A percentile compares a stretch with the other conserved stretches of the same genome.
Conservation (phyloP, 345 rosid genomes). For the Abelmoschus esculentus region DNA sequence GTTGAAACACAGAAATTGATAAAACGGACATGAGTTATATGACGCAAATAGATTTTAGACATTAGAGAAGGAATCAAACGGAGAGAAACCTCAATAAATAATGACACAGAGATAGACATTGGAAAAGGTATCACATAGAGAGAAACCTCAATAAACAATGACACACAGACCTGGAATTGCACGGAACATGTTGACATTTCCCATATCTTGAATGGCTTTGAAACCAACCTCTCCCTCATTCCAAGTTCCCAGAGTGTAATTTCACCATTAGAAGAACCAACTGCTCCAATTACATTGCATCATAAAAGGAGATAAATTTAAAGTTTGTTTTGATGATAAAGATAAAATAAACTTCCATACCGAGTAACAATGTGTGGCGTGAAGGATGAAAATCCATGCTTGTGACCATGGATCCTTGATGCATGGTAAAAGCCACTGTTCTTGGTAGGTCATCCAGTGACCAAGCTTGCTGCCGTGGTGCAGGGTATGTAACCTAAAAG, state of each 20-base stretch:
- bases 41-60: neutral
- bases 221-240: constrained; percentile 50
- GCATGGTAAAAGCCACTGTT: constrained; percentile 55
- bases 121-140: neutral
- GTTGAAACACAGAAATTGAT: neutral
- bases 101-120: neutral
- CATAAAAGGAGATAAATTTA: constrained; percentile 7
- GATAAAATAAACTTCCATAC: constrained; percentile 32
- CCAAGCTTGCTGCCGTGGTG: constrained; percentile 56
- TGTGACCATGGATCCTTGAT: constrained; percentile 64
- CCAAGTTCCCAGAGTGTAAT: constrained; percentile 74
- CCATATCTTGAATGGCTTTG: constrained; percentile 77
- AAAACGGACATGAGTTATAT: neutral
- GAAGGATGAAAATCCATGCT: constrained; percentile 95
- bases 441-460: constrained; percentile 79
- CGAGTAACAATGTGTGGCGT: constrained; percentile 62
- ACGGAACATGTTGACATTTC: constrained; percentile 42
- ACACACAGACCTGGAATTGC: constrained; percentile 55
- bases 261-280: constrained; percentile 75
- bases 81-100: constrained; percentile 3
- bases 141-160: constrained; percentile 5
- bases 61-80: neutral
- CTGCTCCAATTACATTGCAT: constrained; percentile 41
- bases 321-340: neutral
- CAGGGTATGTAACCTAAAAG: constrained; percentile 64